phyloP scores from a whole-genome alignment of 108 stramenopile genomes.

The Aurantiochytrium sp. region DNA sequence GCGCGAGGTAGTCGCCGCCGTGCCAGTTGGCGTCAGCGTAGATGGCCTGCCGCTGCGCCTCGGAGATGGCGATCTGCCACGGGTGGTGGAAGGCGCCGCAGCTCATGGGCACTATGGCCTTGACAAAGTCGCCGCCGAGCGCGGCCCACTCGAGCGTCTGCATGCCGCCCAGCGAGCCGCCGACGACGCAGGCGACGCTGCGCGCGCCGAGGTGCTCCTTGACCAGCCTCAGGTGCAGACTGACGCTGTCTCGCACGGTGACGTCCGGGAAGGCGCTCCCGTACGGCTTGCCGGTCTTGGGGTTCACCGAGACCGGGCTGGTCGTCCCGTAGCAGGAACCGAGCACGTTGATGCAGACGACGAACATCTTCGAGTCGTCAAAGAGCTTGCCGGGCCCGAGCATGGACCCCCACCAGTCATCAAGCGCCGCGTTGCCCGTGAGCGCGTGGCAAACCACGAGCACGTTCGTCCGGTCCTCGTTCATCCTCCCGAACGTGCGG shows the following conservation, averaged over 20 bases:
- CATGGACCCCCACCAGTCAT: slow-evolving; percentile 85
- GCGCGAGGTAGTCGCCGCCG: slow-evolving; percentile 1
- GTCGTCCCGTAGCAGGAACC: slow-evolving; percentile 31
- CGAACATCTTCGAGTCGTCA: slow-evolving; percentile 51
- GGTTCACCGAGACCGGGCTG: not conserved
- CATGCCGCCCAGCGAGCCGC: slow-evolving; percentile 36
- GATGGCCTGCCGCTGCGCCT: slow-evolving; percentile 33
- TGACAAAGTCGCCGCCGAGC: slow-evolving; percentile 19
- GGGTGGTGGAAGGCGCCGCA: slow-evolving; percentile 18
- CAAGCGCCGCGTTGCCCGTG: slow-evolving; percentile 84
- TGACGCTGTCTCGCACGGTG: slow-evolving; percentile 13
- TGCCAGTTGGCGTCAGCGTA: slow-evolving; percentile 9
- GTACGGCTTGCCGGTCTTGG: not conserved
- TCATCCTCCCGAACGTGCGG: slow-evolving; percentile 81
- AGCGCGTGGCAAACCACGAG: slow-evolving; percentile 88
- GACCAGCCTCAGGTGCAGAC: not conserved
- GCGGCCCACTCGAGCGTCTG: slow-evolving; percentile 31
- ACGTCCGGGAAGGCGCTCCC: slow-evolving; percentile 3
- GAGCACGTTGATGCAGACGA: slow-evolving; percentile 32
- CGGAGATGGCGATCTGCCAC: slow-evolving; percentile 24
- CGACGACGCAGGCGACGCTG: slow-evolving; percentile 30
- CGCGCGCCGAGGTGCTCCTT: not conserved
- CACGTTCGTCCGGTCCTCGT: slow-evolving; percentile 73
- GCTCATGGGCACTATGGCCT: slow-evolving; percentile 13
- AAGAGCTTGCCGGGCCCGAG: slow-evolving; percentile 78